Base-by-base conservation (phyloP, 176 grass and related monocot genomes). In the Eleusine indica region DNA sequence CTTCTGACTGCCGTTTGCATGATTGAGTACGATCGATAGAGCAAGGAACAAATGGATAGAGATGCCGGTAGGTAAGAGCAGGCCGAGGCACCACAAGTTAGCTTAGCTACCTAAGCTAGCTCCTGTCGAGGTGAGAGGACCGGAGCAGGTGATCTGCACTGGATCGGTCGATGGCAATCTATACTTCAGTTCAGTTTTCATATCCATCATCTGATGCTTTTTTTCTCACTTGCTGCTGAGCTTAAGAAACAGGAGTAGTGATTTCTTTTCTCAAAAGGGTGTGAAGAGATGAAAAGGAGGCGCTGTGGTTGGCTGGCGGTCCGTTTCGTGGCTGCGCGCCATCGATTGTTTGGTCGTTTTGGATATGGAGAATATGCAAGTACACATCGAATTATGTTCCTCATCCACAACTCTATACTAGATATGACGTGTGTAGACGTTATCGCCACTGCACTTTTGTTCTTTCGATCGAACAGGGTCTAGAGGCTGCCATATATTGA, bases 331-430 rank as follows among this genome's bases (percentile, higher is more conserved):
- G 46, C 86, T 79, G 68, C 73, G 25, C 10, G 44, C 54, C 60
- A 32, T 5, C 41, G 29, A 37, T 48, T 25, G 7, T 39, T 68
- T 21, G 40, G 13, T 57, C 2, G 28, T 48, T 67, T 30, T 76
- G 72, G 73, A 84, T 84, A 76, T 1, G 21, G 63, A 46, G 73
- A 68, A 76, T 84, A 68, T 76, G 82, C 82, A 71, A 47, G 44
- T 47, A 47, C 44, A 47, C 44, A 47, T 47, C 44, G 52, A 54
- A 54, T 54, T 54, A 19, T 19, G 52, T 19, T 54, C 52, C 52
- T 54, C 52, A 54, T 54, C 52, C 52, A 5, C 16, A 54, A 54
- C 15, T 54, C 52, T 17, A 54, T 18, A 6, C 14, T 19, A 11
- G 44, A 47, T 47, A 17, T 17, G 52, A 54, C 52, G 15, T 54